phyloP scores from a whole-genome alignment of 73 alveolate genomes.

The Tetrahymena borealis region DNA sequence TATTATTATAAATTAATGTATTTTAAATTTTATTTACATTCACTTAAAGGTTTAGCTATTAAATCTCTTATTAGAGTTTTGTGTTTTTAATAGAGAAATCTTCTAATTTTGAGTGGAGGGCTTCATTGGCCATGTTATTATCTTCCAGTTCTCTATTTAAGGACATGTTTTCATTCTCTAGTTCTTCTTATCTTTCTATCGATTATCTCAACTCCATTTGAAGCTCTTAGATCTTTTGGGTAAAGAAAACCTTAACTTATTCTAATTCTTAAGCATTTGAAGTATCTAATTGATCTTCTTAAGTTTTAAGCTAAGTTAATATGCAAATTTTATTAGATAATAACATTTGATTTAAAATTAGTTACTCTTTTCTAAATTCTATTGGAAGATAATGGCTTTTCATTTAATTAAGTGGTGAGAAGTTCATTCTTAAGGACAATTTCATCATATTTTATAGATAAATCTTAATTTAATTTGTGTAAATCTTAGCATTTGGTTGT shows the following conservation, averaged over 20 bases:
- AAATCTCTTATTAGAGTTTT: not conserved
- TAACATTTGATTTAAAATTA: no score
- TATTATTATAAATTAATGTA: not conserved
- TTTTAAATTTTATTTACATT: not conserved
- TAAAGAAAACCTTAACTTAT: not conserved
- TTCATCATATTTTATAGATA: not conserved
- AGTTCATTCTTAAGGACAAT: not conserved
- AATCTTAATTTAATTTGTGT: not conserved
- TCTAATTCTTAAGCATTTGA: not conserved
- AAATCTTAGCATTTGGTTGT: not conserved
- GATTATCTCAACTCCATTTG: not conserved
- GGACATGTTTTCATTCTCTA: not conserved
- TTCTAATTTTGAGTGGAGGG: not conserved
- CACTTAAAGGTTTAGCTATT: not conserved
- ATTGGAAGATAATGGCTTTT: not conserved
- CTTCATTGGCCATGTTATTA: not conserved
- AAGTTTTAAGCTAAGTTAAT: not conserved
- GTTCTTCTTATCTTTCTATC: not conserved
- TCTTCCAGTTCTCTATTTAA: not conserved
- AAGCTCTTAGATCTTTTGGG: not conserved
- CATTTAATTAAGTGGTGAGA: not conserved
- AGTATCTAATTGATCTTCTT: not conserved
- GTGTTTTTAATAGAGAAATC: not conserved
- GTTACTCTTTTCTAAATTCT: not conserved
- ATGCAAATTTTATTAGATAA: not conserved